Conservation (phyloP, 164 flowering plant genomes). For the Chloranthus sessilifolius region DNA sequence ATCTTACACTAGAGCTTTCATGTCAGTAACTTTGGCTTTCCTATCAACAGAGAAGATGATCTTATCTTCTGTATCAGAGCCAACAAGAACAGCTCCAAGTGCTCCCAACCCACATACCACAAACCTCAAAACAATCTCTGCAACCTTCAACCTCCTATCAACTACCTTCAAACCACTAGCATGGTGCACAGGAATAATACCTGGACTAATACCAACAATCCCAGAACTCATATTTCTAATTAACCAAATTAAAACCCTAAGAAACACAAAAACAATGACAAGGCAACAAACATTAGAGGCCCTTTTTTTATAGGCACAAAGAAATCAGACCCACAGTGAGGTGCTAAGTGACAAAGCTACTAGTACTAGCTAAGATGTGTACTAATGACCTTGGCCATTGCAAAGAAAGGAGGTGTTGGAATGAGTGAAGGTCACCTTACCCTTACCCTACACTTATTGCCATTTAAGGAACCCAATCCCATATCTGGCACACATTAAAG, state of each 20-base stretch:
- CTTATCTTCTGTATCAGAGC: conserved; percentile 58
- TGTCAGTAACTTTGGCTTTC: conserved; percentile 70
- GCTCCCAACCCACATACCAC: conserved; percentile 57
- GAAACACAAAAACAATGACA: background rate
- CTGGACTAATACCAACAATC: conserved; percentile 76
- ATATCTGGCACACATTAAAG: conserved; percentile 20
- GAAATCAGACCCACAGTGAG: background rate
- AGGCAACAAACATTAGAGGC: conserved; percentile 3
- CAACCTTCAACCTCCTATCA: conserved; percentile 59
- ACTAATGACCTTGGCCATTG: background rate
- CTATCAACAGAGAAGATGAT: conserved; percentile 61
- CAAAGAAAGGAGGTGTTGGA: conserved; percentile 7
- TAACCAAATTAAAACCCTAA: too few relatives aligned
- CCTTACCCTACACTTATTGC: conserved; percentile 5
- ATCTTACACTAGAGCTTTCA: conserved; percentile 82
- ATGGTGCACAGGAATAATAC: conserved; percentile 50
- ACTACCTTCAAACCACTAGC: conserved; percentile 44
- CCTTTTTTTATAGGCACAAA: conserved; percentile 23
- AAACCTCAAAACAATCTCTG: conserved; percentile 67
- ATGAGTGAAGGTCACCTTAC: conserved; percentile 10
- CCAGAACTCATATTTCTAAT: conserved; percentile 59
- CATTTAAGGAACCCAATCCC: conserved; percentile 17
- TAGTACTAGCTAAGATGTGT: conserved; percentile 1
- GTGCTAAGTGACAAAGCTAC: conserved; percentile 17
- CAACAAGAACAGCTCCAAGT: conserved; percentile 65